phyloP scores from a whole-genome alignment of 805 yeast species.

The Saturnispora quitensis region DNA sequence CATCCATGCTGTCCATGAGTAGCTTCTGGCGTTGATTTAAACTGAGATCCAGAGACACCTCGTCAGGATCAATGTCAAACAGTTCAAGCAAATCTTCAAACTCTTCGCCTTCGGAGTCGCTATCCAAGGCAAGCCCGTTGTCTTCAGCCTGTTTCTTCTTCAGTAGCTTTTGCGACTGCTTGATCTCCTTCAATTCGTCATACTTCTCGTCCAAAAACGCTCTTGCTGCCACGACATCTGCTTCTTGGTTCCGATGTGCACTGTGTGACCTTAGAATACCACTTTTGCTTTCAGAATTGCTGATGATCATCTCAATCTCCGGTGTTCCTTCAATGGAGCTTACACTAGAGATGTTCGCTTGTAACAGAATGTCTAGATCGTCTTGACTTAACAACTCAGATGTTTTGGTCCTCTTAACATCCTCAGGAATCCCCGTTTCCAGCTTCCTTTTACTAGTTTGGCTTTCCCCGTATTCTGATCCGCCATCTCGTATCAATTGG shows the following conservation, averaged over 20 bases:
- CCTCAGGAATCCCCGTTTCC: neutral
- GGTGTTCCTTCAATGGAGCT: constrained; percentile 10
- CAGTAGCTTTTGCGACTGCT: constrained; percentile 18
- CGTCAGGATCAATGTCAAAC: constrained; percentile 27
- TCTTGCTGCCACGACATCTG: constrained; percentile 21
- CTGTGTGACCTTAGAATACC: neutral
- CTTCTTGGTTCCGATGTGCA: constrained; percentile 9
- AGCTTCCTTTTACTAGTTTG: neutral
- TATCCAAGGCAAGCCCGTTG: constrained; percentile 21
- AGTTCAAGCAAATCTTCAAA: constrained; percentile 25
- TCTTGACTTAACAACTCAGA: neutral
- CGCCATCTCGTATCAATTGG: neutral
- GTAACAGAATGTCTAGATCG: neutral
- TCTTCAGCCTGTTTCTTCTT: constrained; percentile 23
- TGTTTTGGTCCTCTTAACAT: neutral
- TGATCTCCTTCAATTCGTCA: constrained; percentile 17
- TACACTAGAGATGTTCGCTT: neutral
- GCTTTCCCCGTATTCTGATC: neutral
- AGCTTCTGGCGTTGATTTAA: constrained; percentile 53
- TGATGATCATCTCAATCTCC: constrained; percentile 7
- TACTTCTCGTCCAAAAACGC: constrained; percentile 19
- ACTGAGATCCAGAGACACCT: constrained; percentile 26
- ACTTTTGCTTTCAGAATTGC: neutral
- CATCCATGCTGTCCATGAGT: constrained; percentile 62
- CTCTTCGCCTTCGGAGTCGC: constrained; percentile 19